Conservation (phyloP, 129 eudicot genomes). For the Sambucus nigra region DNA sequence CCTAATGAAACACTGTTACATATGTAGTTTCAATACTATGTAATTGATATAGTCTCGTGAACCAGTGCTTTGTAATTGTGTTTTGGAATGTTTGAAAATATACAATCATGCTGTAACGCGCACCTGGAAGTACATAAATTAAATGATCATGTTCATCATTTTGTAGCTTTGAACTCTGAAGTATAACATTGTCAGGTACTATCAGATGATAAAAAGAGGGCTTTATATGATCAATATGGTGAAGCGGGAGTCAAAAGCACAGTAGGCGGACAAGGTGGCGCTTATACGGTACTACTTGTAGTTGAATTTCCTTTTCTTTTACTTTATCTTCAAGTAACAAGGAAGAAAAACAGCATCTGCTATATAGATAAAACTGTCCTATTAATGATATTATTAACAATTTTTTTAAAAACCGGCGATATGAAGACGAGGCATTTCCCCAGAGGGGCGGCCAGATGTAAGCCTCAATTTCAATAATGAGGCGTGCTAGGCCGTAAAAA, state of each 20-base stretch:
- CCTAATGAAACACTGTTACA: no score
- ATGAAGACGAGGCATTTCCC: no score
- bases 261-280: slow-evolving; percentile 75
- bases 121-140: neutral
- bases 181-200: slow-evolving; percentile 74
- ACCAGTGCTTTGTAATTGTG: neutral
- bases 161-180: slow-evolving; percentile 34
- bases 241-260: slow-evolving; percentile 89
- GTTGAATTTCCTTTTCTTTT: neutral
- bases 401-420: no score
- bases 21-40: no score
- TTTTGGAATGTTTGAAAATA: neutral
- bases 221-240: slow-evolving; percentile 90
- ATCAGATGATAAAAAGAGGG: slow-evolving; percentile 97
- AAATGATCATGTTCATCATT: neutral
- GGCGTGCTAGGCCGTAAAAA: no score
- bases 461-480: no score
- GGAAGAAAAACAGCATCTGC: no score
- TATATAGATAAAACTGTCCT: no score
- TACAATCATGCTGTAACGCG: neutral
- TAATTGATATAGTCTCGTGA: neutral
- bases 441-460: no score
- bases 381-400: no score
- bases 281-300: slow-evolving; percentile 66
- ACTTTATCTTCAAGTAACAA: neutral